Base-by-base conservation (phyloP, 805 yeast species). In the Sugiyamaella marilandica region DNA sequence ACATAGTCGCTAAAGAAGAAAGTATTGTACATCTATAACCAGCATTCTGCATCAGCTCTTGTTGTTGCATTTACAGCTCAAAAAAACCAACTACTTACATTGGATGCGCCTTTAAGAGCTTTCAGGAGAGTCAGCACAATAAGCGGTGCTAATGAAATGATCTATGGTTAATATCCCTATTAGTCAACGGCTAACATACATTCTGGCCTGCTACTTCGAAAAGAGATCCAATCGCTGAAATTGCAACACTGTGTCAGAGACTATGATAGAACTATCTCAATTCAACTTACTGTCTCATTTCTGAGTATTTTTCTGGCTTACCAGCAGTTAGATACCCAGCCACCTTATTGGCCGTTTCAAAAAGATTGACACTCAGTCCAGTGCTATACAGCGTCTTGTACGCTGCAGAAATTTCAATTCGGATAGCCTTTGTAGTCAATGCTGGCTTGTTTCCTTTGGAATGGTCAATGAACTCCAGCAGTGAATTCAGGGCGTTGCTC, bases 71-170 rank as follows among this genome's bases (percentile, higher is more conserved):
- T n/a, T n/a, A n/a, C n/a, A n/a, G n/a, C n/a, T n/a, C n/a, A n/a
- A n/a, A 37, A 14, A 35, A 5, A 14, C 9, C 10, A 31, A 36
- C 11, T n/a, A 52, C 63, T 26, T 55, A 56, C 61, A 16, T 47
- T 45, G 10, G 56, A 41, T 19, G 69, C 57, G 24, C 48, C 55
- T 36, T 62, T 67, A 43, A 63, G 44, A 10, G 54, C 46, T 14
- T 67, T 63, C 34, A 55, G 39, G 2, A 65, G 51, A 5, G 70
- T 62, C 2, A 65, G 53, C 10, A 59, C 65, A 1, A 62, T 58
- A 19, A 65, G 58, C 2, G 71, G 67, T 11, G 69, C 66, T 53
- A 67, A 45, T 5, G 71, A 66, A 24, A 64, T 54, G 21, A 66
- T 57, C 64, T 63, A 21, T 16, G 11, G 33, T 53, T 33, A 51